Conservation (phyloP, 257 asterid genomes). For the Ilex asprella region DNA sequence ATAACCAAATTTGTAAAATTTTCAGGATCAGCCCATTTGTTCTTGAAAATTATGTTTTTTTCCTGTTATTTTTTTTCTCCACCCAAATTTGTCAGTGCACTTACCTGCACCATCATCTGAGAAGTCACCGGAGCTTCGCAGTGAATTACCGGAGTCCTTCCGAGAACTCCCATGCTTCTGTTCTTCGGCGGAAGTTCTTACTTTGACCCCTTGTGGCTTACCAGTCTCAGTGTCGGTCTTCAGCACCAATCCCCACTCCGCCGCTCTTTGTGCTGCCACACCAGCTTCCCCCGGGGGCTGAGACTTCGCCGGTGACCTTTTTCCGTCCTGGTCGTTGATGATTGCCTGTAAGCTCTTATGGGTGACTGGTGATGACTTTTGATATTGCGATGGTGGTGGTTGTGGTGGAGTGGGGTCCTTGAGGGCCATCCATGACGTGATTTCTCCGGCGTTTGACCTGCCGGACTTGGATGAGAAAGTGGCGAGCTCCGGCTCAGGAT, state of each 20-base stretch:
- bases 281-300: constrained; percentile 29
- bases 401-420: constrained; percentile 28
- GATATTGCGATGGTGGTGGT: background rate
- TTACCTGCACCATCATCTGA: constrained; percentile 67
- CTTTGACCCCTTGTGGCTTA: constrained; percentile 72
- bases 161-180: constrained; percentile 26
- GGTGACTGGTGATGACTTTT: no score
- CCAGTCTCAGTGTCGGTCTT: constrained; percentile 84
- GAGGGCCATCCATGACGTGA: constrained; percentile 89
- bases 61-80: no score
- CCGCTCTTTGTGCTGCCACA: constrained; percentile 81
- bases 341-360: no score
- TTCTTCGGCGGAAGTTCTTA: constrained; percentile 80
- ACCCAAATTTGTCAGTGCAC: no score
- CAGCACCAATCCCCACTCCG: constrained; percentile 93
- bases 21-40: background rate
- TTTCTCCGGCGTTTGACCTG: constrained; percentile 25
- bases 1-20: background rate
- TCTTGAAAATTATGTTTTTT: no score
- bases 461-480: constrained; percentile 20
- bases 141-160: constrained; percentile 68
- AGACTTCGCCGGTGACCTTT: constrained; percentile 6
- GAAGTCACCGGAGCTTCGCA: constrained; percentile 65
- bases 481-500: constrained; percentile 20
- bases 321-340: background rate